Conservation (phyloP, 257 asterid genomes). For the Petrea volubilis region DNA sequence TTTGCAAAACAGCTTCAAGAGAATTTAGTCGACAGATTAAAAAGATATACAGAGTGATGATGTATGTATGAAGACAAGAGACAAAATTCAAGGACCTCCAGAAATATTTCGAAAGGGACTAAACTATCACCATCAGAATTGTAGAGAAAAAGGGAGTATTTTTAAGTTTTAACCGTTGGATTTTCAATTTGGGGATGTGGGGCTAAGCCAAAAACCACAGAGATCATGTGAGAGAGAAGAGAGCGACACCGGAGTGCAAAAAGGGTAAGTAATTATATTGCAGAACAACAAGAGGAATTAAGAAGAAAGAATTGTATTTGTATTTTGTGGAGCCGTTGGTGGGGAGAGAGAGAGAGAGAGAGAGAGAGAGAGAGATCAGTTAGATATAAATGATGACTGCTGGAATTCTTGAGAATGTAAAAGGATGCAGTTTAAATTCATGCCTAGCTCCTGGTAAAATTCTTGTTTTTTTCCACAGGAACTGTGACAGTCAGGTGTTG, state of each 20-base stretch:
- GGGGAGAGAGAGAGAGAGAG: too few relatives aligned
- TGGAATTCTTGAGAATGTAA: too few relatives aligned
- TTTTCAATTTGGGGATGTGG: background rate
- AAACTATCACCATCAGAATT: constrained; percentile 54
- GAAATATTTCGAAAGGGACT: constrained; percentile 40
- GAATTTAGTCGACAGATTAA: constrained; percentile 22
- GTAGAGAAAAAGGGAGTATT: background rate
- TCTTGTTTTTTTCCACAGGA: too few relatives aligned
- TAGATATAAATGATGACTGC: too few relatives aligned
- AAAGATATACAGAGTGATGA: too few relatives aligned
- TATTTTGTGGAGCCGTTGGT: too few relatives aligned
- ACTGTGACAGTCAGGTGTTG: too few relatives aligned
- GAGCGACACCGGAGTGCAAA: background rate
- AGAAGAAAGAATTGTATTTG: background rate
- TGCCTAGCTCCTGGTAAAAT: too few relatives aligned
- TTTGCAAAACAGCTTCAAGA: background rate
- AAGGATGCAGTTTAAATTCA: too few relatives aligned
- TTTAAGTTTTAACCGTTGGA: background rate
- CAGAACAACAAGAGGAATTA: background rate
- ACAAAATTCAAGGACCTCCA: background rate
- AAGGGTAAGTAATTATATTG: background rate
- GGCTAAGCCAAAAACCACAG: background rate
- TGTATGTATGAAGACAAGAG: background rate
- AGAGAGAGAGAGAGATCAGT: too few relatives aligned
- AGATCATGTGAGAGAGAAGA: constrained; percentile 2